Evolutionary conservation across 2,329 filamentous ascomycete genomes (phyloP), one percentile per base, ranked within the genome.

Genomic region (Aspergillus awamori): DNA sequence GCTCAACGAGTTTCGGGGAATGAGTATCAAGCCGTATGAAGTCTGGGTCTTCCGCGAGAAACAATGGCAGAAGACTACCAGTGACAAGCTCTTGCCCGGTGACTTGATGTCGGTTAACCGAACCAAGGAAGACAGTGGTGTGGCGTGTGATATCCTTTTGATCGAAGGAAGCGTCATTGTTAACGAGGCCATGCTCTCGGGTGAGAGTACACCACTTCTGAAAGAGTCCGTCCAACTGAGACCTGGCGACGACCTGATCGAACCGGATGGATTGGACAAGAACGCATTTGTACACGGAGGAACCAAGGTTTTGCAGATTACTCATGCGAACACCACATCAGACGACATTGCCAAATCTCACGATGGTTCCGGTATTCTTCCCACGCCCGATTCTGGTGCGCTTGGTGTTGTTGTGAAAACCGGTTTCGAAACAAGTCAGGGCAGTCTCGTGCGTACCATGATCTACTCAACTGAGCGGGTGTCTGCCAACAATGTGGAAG

Each of bases 401-500:
- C 86, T 98, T 83, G 95, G 93, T 63, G 86, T 99, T 65, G 92
- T 99, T 49, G 89, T 93, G 72, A 98, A 97, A 85, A 99, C 95
- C 57, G 95, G 95, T 11, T 99, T 99, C 72, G 96, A 99, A 80
- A 99, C 95, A 10, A 98, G 94, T 59, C 96, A 99, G 79, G 95
- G 95, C 65, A 97, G 93, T 77, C 86, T 99, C 62, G 95, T 99
- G 63, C 91, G 95, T 64, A 99, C 95, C 68, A 99, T 99, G 95
- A 99, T 99, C 72, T 99, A 97, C 82, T 97, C 96, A 1, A 99
- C 95, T 1, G 95, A 99, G 78, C 92, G 94, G 67, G 94, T 99
- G 24, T 98, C 94, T n/a, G 95, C 95, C 69, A 97, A 97, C 81
- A 98, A 99, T 73, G 89, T 89, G 48, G 95, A 99, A 79, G 95